Evolutionary conservation across 2,329 filamentous ascomycete genomes (phyloP), one percentile per base, ranked within the genome.

Genomic region (Ophiocordyceps robertsii): DNA sequence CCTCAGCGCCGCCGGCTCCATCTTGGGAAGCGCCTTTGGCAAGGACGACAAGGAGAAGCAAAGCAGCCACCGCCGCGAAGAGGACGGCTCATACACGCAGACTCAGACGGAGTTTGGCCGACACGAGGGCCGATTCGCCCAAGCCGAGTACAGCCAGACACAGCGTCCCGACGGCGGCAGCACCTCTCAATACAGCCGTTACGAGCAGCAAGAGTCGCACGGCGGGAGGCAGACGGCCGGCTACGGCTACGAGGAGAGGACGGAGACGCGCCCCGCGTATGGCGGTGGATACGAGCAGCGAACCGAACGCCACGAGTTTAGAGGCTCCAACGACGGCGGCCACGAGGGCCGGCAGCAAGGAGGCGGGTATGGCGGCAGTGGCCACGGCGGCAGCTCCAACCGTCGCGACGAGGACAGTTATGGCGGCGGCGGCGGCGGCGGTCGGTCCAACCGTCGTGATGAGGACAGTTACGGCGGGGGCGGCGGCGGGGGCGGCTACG

Each of bases 1-100:
- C 37, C 68, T 94, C 12, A 81, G 80, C 43, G 77, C 80, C 30
- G 82, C 84, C 29, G 73, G 73, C 31, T 77, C 75, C 33, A 63
- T 89, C 14, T 71, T 93, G 9, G 75, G 79, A 11, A 72, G 73
- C 12, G 72, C 71, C 13, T 73, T 82, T 41, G 67, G 69, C 40
- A 65, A 67, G 31, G 64, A 73, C 30, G 67, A 77, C 38, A 76
- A 70, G 44, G 68, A 77, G 53, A 66, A 63, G 39, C 73, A 71
- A 49, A 65, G 68, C 42, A 68, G 67, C 49, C 64, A 72, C 44
- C 68, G 68, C 30, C 70, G 76, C 37, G 68, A 70, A 33, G 62
- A 73, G 7, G 74, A 83, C 44, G 77, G 76, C 19, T 77, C 74
- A 7, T 75, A 78, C 57, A 74, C 69, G 4, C 69, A 80, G 53